Evolutionary conservation across 2,329 filamentous ascomycete species (phyloP).

Genomic region (Scorias spongiosa): DNA sequence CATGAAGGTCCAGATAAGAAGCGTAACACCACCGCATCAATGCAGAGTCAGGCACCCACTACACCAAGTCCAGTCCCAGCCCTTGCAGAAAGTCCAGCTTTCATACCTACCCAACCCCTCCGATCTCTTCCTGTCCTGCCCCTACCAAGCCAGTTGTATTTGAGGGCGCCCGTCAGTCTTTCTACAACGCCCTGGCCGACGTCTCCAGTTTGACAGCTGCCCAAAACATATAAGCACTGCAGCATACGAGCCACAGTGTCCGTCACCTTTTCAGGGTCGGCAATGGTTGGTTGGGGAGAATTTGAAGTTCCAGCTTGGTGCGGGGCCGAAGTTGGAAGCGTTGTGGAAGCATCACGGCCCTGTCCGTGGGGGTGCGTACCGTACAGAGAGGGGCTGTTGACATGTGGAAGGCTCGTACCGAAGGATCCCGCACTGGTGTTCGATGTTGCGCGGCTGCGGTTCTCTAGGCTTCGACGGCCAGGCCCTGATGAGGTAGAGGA

Average conservation of each 20-base stretch:
- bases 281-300: slow-evolving; percentile 6
- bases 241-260: slow-evolving; percentile 92
- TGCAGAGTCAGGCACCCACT: neutral
- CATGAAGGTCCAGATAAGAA: no score
- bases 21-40: neutral
- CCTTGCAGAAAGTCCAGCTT: slow-evolving; percentile 7
- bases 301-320: slow-evolving; percentile 2
- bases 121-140: slow-evolving; percentile 80
- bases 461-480: slow-evolving; percentile 27
- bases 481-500: slow-evolving; percentile 30
- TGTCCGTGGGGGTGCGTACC: slow-evolving; percentile 6
- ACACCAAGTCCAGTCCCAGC: neutral
- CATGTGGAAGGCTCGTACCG: slow-evolving; percentile 22
- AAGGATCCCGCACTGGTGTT: slow-evolving; percentile 52
- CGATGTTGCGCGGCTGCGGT: slow-evolving; percentile 65
- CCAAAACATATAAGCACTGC: slow-evolving; percentile 86
- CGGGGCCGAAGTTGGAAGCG: neutral
- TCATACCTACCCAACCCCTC: slow-evolving; percentile 70
- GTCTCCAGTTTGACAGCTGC: slow-evolving; percentile 57
- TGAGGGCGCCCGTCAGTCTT: slow-evolving; percentile 70
- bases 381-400: slow-evolving; percentile 12
- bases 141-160: slow-evolving; percentile 90
- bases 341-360: neutral
- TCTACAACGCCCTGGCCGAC: slow-evolving; percentile 65
- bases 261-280: slow-evolving; percentile 54